These are phyloP conservation scores for Cucumis variabilis DNA, from an alignment of 331 rosid genomes.

Conservation along the genomic window DNA sequence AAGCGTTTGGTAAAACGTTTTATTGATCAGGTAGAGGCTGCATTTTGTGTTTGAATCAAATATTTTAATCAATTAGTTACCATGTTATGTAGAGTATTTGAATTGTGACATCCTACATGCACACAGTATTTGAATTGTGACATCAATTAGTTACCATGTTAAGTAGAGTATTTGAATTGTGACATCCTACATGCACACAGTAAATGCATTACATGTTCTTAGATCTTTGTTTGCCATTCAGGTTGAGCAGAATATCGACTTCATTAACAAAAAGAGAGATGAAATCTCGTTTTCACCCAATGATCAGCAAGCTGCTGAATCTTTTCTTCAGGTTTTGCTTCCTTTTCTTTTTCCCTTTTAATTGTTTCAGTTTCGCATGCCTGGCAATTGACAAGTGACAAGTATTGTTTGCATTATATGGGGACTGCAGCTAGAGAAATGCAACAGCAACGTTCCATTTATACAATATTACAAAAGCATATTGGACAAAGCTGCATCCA, in stretches of 20 bases:
- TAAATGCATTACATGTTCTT: neutral
- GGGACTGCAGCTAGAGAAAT: constrained; percentile 70
- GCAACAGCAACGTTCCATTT: constrained; percentile 57
- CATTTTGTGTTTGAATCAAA: neutral
- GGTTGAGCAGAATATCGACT: constrained; percentile 85
- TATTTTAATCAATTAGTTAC: neutral
- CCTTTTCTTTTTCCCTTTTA: neutral
- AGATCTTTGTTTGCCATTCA: constrained; percentile 37
- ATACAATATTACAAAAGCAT: constrained; percentile 83
- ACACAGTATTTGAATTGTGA: no score
- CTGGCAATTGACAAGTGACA: neutral
- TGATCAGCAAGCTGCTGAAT: constrained; percentile 74
- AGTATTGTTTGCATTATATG: neutral
- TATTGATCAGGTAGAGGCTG: constrained; percentile 79
- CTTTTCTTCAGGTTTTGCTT: constrained; percentile 80
- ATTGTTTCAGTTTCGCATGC: neutral
- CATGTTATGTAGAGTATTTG: neutral
- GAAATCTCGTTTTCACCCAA: constrained; percentile 83
- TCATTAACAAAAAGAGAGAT: constrained; percentile 79
- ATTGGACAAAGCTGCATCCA: constrained; percentile 70
- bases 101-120: neutral
- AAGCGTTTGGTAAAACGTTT: constrained; percentile 76
- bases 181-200: neutral
- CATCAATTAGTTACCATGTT: no score
- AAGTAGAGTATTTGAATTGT: neutral